phyloP scores from a whole-genome alignment of 148 eudicot genomes.

The Gaultheria prostrata region DNA sequence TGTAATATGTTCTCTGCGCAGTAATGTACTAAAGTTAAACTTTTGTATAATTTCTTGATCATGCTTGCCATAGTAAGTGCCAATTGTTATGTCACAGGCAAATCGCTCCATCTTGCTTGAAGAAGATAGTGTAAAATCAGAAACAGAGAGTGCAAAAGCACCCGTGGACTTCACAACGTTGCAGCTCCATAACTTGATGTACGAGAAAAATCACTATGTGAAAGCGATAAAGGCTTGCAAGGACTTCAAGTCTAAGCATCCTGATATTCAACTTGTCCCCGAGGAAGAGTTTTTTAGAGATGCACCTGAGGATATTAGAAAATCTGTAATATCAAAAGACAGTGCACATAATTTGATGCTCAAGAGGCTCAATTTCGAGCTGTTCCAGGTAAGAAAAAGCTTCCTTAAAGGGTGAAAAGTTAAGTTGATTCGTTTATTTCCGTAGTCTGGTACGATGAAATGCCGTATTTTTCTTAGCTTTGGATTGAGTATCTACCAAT shows the following conservation, averaged over 20 bases:
- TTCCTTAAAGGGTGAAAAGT: background rate
- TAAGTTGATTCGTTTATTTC: background rate
- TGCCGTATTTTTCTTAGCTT: background rate
- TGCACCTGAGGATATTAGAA: slow-evolving; percentile 82
- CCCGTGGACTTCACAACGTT: slow-evolving; percentile 90
- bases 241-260: slow-evolving; percentile 95
- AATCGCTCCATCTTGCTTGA: slow-evolving; percentile 83
- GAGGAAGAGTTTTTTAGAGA: slow-evolving; percentile 81
- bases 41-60: background rate
- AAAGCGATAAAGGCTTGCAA: slow-evolving; percentile 98
- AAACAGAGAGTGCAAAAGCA: slow-evolving; percentile 85
- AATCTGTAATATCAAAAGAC: slow-evolving; percentile 52
- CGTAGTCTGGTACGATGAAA: background rate
- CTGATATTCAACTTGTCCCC: slow-evolving; percentile 85
- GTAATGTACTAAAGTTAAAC: background rate
- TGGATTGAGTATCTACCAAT: background rate
- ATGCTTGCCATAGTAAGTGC: slow-evolving; percentile 17
- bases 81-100: slow-evolving; percentile 48
- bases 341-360: slow-evolving; percentile 81
- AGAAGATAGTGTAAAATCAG: slow-evolving; percentile 86
- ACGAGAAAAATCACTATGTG: slow-evolving; percentile 90
- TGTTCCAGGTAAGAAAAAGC: slow-evolving; percentile 58
- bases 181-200: slow-evolving; percentile 95
- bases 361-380: slow-evolving; percentile 88
- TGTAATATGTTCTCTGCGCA: background rate